A percentile compares a stretch with the other conserved stretches of the same genome.
phyloP scores from a whole-genome alignment of 1,139 yeast species.

The Candida dubliniensis region DNA sequence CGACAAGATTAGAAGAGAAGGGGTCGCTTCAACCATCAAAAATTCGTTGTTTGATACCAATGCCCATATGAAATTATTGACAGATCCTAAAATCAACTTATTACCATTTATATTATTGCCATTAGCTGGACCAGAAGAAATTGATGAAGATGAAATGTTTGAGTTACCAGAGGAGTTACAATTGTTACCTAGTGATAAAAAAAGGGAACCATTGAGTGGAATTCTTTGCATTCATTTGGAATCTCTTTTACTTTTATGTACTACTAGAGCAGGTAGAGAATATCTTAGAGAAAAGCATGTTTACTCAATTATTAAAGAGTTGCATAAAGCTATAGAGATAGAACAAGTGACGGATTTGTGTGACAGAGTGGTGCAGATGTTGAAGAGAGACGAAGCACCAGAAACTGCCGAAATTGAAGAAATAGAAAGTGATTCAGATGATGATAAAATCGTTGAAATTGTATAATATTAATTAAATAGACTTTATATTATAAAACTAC shows the following conservation, averaged over 20 bases:
- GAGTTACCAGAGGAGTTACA: slow-evolving; percentile 89
- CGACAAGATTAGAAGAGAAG: slow-evolving; percentile 79
- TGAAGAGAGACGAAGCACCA: slow-evolving; percentile 85
- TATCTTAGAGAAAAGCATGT: slow-evolving; percentile 74
- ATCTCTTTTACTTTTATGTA: slow-evolving; percentile 71
- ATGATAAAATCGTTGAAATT: slow-evolving; percentile 54
- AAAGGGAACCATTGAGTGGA: slow-evolving; percentile 68
- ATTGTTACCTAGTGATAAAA: slow-evolving; percentile 71
- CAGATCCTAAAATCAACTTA: slow-evolving; percentile 65
- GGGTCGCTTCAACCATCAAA: slow-evolving; percentile 90
- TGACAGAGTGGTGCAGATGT: slow-evolving; percentile 77
- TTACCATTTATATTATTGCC: slow-evolving; percentile 84
- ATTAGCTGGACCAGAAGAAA: slow-evolving; percentile 78
- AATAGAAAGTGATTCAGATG: slow-evolving; percentile 36
- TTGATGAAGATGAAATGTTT: slow-evolving; percentile 80
- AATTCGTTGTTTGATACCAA: slow-evolving; percentile 82
- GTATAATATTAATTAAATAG: slow-evolving; percentile 23
- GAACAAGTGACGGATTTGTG: slow-evolving; percentile 69
- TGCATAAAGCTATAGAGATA: slow-evolving; percentile 67
- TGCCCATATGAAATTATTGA: slow-evolving; percentile 59
- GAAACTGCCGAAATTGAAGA: slow-evolving; percentile 27
- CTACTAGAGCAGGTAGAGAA: slow-evolving; percentile 73
- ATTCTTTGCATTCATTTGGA: slow-evolving; percentile 75
- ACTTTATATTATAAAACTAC: neutral
- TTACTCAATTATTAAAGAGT: slow-evolving; percentile 79